Evolutionary conservation across 2,329 filamentous ascomycete species (phyloP).

Genomic region (Geoglossum cookeanum): DNA sequence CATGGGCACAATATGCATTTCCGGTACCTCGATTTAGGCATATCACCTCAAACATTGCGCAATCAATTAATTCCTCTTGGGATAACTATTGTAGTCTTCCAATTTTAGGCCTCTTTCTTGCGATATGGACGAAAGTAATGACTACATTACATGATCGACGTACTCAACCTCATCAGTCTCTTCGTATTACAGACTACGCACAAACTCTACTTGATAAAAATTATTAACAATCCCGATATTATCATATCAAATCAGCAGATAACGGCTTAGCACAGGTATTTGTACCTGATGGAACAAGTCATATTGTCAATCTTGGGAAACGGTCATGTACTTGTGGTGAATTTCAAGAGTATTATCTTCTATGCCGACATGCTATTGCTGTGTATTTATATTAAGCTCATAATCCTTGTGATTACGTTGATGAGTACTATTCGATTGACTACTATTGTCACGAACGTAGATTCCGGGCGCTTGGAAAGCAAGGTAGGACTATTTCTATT

Average conservation of each 20-base stretch:
- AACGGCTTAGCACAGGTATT: neutral
- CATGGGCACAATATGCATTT: neutral
- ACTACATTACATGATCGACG: neutral
- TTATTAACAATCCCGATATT: neutral
- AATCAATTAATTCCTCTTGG: neutral
- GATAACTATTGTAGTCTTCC: neutral
- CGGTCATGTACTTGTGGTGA: neutral
- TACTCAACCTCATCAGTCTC: neutral
- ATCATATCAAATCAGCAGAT: neutral
- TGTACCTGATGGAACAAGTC: neutral
- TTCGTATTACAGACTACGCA: neutral
- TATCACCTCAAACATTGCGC: neutral
- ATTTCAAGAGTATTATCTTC: neutral
- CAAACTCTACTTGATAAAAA: neutral
- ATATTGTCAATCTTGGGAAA: neutral
- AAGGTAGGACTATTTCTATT: no score
- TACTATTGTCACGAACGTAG: no score
- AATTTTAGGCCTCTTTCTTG: neutral
- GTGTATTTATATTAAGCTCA: neutral
- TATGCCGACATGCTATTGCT: neutral
- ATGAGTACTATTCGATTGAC: neutral
- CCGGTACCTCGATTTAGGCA: neutral
- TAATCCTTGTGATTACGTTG: neutral
- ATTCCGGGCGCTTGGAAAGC: no score
- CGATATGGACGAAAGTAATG: neutral